phyloP scores from a whole-genome alignment of 2,329 filamentous ascomycete genomes.

The Fonsecaea erecta region DNA sequence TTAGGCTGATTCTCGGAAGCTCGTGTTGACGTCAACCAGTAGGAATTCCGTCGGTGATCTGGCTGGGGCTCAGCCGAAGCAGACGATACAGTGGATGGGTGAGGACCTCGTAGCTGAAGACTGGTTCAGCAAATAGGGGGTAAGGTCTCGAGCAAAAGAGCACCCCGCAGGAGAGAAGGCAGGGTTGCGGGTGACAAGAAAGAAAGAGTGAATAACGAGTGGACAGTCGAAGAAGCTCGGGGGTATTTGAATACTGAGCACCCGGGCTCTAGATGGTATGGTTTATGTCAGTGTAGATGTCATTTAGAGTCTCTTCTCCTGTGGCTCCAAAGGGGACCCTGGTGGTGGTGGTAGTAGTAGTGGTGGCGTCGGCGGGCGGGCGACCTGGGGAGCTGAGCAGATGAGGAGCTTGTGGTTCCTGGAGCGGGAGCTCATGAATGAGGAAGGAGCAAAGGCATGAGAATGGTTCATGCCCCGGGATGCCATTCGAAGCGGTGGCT shows the following conservation, averaged over 20 bases:
- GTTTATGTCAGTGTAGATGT: conserved; percentile 9
- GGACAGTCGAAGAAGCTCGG: conserved; percentile 3
- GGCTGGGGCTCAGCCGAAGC: conserved; percentile 1
- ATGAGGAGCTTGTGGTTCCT: not conserved
- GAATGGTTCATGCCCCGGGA: not conserved
- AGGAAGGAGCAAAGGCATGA: conserved; percentile 11
- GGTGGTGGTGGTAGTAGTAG: not conserved
- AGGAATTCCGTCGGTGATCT: not conserved
- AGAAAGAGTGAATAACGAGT: conserved; percentile 13
- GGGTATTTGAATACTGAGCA: conserved; percentile 20
- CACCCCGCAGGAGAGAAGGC: conserved; percentile 1
- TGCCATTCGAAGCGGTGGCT: not conserved
- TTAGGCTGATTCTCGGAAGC: conserved; percentile 22
- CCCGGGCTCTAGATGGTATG: conserved; percentile 5
- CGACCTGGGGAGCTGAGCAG: conserved; percentile 2
- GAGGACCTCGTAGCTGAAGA: not conserved
- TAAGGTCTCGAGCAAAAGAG: not conserved
- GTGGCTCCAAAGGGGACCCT: not conserved
- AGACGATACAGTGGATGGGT: not conserved
- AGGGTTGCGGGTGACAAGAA: conserved; percentile 9
- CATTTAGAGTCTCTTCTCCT: not conserved
- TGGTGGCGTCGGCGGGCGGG: not conserved
- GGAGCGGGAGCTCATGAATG: conserved; percentile 13
- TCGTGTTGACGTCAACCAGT: conserved; percentile 22
- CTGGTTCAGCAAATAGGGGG: not conserved